A percentile compares a stretch with the other conserved stretches of the same genome.
Conservation (phyloP, 1,139 yeast genomes). For the Protomyces lactucae-debilis region DNA sequence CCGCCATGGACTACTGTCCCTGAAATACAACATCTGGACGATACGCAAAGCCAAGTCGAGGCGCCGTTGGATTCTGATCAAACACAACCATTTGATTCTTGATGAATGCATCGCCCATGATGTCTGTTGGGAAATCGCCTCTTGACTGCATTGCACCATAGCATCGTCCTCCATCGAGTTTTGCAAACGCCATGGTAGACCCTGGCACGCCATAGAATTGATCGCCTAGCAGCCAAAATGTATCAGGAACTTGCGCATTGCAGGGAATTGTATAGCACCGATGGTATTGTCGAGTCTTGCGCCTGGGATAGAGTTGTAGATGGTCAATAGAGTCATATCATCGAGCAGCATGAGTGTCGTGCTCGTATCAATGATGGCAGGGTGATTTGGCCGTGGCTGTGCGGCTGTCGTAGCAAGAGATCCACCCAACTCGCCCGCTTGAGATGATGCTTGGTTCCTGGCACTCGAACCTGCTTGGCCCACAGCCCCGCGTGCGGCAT, state of each 20-base stretch:
- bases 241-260: slow-evolving; percentile 7
- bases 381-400: slow-evolving; percentile 49
- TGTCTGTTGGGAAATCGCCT: slow-evolving; percentile 40
- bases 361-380: slow-evolving; percentile 91
- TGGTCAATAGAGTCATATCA: slow-evolving; percentile 7
- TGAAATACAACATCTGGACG: slow-evolving; percentile 17
- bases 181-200: slow-evolving; percentile 11
- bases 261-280: slow-evolving; percentile 18
- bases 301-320: slow-evolving; percentile 19
- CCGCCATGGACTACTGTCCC: slow-evolving; percentile 38
- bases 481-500: too few relatives aligned
- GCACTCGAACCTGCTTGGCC: not conserved
- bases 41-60: slow-evolving; percentile 13
- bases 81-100: slow-evolving; percentile 64
- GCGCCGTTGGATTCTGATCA: slow-evolving; percentile 40
- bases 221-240: slow-evolving; percentile 16
- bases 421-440: not conserved
- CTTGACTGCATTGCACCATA: slow-evolving; percentile 22
- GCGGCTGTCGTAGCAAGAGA: not conserved
- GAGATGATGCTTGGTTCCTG: not conserved
- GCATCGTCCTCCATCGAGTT: slow-evolving; percentile 5
- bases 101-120: slow-evolving; percentile 63
- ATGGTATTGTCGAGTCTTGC: slow-evolving; percentile 7
- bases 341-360: slow-evolving; percentile 63
- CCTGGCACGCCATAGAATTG: slow-evolving; percentile 20